Conservation (phyloP, 768 basidiomycete genomes). For the Lactarius quietus region DNA sequence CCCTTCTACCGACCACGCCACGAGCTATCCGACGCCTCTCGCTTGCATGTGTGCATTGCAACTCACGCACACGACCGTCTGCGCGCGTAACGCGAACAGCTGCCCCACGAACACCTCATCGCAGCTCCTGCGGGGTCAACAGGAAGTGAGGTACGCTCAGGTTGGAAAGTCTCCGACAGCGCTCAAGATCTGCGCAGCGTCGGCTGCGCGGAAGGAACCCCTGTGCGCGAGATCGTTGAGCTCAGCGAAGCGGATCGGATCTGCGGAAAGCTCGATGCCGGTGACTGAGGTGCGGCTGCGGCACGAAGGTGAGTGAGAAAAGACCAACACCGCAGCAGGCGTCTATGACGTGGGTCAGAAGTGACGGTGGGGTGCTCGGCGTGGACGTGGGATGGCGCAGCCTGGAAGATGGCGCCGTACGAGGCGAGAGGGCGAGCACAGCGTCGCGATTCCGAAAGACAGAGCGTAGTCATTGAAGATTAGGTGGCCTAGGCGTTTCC, state of each 20-base stretch:
- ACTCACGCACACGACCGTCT: constrained; percentile 82
- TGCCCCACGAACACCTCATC: constrained; percentile 77
- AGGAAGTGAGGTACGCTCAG: constrained; percentile 61
- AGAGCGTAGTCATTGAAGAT: constrained; percentile 84
- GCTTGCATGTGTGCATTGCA: constrained; percentile 96
- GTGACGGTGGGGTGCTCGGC: constrained; percentile 32
- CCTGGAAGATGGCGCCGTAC: constrained; percentile 74
- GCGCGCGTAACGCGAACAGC: constrained; percentile 62
- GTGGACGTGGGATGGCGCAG: too few species aligned
- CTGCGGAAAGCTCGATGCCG: constrained; percentile 81
- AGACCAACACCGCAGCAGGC: constrained; percentile 90
- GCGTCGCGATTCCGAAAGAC: constrained; percentile 99
- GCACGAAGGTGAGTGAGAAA: constrained; percentile 80
- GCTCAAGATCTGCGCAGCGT: constrained; percentile 82
- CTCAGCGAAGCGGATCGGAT: constrained; percentile 64
- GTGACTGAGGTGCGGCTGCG: constrained; percentile 69
- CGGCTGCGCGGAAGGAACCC: constrained; percentile 70
- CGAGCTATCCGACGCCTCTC: constrained; percentile 76
- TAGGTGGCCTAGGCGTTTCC: constrained; percentile 78
- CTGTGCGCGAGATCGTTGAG: constrained; percentile 58
- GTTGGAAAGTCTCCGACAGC: constrained; percentile 63
- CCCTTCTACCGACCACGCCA: constrained; percentile 43
- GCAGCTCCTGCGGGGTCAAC: constrained; percentile 96
- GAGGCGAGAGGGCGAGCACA: constrained; percentile 77
- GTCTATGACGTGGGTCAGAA: constrained; percentile 86